These are phyloP conservation scores for Fusarium vanettenii DNA, from an alignment of 2,329 filamentous ascomycete genomes.

Conservation along the genomic window DNA sequence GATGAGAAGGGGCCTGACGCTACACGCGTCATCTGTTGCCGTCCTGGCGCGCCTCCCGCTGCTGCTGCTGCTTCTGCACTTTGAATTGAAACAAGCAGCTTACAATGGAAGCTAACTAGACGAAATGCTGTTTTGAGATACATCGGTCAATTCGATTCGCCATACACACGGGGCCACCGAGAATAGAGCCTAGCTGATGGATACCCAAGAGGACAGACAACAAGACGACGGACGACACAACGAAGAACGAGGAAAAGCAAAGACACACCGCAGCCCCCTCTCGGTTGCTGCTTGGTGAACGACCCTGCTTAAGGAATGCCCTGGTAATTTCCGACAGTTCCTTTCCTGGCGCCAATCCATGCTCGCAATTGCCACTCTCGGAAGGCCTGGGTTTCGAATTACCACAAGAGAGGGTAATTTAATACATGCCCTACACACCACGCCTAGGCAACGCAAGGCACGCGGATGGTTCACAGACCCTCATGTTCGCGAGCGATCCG, in stretches of 20 bases:
- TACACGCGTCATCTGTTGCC: not conserved
- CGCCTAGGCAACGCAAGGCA: slow-evolving; percentile 1
- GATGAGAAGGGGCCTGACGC: not conserved
- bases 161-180: not conserved
- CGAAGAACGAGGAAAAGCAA: not conserved
- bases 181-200: not conserved
- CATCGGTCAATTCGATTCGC: not conserved
- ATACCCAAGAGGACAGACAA: not conserved
- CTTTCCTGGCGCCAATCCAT: slow-evolving; percentile 14
- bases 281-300: not conserved
- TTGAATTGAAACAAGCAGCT: not conserved
- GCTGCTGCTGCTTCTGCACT: not conserved
- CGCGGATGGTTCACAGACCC: slow-evolving; percentile 5
- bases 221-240: not conserved
- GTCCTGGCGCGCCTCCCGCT: not conserved
- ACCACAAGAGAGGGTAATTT: slow-evolving; percentile 5
- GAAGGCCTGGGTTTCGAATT: slow-evolving; percentile 23
- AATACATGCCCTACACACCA: not conserved
- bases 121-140: slow-evolving; percentile 25
- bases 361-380: slow-evolving; percentile 23
- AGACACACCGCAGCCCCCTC: not conserved
- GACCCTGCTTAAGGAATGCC: slow-evolving; percentile 2
- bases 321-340: slow-evolving; percentile 29
- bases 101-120: slow-evolving; percentile 10
- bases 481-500: slow-evolving; percentile 11